A percentile compares a stretch with the other conserved stretches of the same genome.
Evolutionary conservation across 495 filamentous ascomycete species (phyloP).

Genomic region (Aspergillus hancockii): DNA sequence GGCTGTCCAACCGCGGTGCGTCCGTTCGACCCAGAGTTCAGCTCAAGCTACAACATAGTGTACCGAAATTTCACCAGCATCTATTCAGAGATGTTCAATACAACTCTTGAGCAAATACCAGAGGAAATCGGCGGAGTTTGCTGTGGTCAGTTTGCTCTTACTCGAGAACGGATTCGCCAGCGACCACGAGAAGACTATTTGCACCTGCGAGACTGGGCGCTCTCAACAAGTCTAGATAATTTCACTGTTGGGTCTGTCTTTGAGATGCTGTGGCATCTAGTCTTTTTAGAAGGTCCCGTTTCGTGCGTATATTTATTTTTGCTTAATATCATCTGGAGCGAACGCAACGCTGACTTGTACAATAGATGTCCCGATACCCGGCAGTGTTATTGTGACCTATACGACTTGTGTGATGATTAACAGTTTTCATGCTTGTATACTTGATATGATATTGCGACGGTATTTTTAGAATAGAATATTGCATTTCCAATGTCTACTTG

Average conservation of each 20-base stretch:
- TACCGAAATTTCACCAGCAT: constrained; percentile 13
- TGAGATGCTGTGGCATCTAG: constrained; percentile 67
- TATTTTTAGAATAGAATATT: too few species aligned
- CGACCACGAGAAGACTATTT: constrained; percentile 50
- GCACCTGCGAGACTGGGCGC: constrained; percentile 53
- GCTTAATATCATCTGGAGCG: not conserved
- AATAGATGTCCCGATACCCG: constrained; percentile 11
- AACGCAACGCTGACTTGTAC: not conserved
- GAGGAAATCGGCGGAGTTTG: constrained; percentile 41
- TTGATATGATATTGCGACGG: too few species aligned
- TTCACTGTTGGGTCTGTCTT: constrained; percentile 55
- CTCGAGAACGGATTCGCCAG: constrained; percentile 43
- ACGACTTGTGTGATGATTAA: constrained; percentile 9
- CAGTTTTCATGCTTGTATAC: not conserved
- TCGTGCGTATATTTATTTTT: constrained; percentile 5
- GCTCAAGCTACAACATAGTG: constrained; percentile 9
- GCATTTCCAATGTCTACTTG: too few species aligned
- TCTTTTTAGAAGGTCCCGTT: constrained; percentile 33
- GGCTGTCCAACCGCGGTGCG: constrained; percentile 29
- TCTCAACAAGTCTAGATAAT: constrained; percentile 51
- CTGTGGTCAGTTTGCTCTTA: constrained; percentile 66
- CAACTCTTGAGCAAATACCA: constrained; percentile 35
- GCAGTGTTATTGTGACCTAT: constrained; percentile 17
- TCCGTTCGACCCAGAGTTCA: constrained; percentile 24
- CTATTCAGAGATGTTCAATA: constrained; percentile 25